Percentiles rank a stretch among this genome's conserved stretches.
phyloP scores from a whole-genome alignment of 768 basidiomycete species.

The Termitomyces sp. region DNA sequence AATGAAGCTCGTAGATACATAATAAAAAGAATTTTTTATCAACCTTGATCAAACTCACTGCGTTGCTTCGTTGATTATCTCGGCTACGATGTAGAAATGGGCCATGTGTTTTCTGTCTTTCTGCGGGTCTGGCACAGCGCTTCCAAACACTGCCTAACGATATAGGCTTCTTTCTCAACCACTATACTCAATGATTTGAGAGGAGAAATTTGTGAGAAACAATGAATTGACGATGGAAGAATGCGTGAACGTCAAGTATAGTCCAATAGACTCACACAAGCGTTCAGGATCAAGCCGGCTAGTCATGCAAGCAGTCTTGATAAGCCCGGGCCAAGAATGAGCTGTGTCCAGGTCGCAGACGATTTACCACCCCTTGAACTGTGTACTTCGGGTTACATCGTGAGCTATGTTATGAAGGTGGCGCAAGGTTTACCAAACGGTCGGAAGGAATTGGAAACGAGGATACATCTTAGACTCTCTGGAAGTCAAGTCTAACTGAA shows the following conservation, averaged over 20 bases:
- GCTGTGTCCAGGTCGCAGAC: not conserved
- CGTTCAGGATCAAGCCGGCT: not conserved
- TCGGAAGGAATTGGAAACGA: not conserved
- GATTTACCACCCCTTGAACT: too few relatives aligned
- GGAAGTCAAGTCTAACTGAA: not conserved
- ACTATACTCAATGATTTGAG: not conserved
- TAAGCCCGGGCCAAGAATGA: not conserved
- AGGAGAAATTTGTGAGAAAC: not conserved
- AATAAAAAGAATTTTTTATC: too few relatives aligned
- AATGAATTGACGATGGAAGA: not conserved
- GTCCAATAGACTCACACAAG: not conserved
- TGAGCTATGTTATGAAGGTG: too few relatives aligned
- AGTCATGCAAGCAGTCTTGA: not conserved
- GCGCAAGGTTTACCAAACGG: not conserved
- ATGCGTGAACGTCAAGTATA: not conserved
- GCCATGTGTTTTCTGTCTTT: not conserved
- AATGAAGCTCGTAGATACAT: not conserved
- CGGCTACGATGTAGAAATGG: too few relatives aligned
- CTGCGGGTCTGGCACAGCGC: not conserved
- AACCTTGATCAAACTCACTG: too few relatives aligned
- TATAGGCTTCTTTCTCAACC: not conserved
- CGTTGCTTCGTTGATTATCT: too few relatives aligned
- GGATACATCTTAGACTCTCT: not conserved
- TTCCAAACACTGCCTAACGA: not conserved
- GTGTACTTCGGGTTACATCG: not conserved